Evolutionary conservation across 805 yeast genomes (phyloP).

Genomic region (Kazachstania viticola): DNA sequence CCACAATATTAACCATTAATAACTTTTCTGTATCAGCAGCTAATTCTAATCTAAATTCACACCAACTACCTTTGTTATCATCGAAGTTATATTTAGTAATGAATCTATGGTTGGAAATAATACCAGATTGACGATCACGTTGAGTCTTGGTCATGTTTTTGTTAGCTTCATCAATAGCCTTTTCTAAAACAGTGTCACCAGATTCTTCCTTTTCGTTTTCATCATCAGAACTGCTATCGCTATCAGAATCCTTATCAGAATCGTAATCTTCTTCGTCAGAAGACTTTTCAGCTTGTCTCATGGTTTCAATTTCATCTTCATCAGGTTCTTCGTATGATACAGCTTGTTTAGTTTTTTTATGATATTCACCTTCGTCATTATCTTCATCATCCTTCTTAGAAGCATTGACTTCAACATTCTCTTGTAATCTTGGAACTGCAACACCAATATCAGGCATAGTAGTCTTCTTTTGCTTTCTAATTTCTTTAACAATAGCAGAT

Average conservation of each 20-base stretch:
- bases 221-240: constrained; percentile 35
- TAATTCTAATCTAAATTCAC: constrained; percentile 76
- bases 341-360: constrained; percentile 63
- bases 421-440: constrained; percentile 50
- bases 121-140: constrained; percentile 75
- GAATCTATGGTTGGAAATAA: constrained; percentile 59
- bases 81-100: constrained; percentile 81
- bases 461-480: constrained; percentile 63
- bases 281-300: constrained; percentile 72
- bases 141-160: constrained; percentile 45
- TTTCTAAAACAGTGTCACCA: constrained; percentile 13
- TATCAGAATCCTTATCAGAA: constrained; percentile 28
- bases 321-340: constrained; percentile 92
- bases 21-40: constrained; percentile 82
- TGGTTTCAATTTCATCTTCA: constrained; percentile 85
- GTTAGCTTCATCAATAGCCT: constrained; percentile 15
- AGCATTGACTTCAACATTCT: constrained; percentile 21
- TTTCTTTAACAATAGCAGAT: constrained; percentile 61
- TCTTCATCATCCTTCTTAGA: constrained; percentile 31
- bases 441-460: constrained; percentile 54
- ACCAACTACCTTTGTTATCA: constrained; percentile 82
- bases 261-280: constrained; percentile 52
- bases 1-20: constrained; percentile 94
- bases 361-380: constrained; percentile 48
- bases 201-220: constrained; percentile 29